phyloP scores from a whole-genome alignment of 2,329 filamentous ascomycete genomes.

The Sporothrix luriei region DNA sequence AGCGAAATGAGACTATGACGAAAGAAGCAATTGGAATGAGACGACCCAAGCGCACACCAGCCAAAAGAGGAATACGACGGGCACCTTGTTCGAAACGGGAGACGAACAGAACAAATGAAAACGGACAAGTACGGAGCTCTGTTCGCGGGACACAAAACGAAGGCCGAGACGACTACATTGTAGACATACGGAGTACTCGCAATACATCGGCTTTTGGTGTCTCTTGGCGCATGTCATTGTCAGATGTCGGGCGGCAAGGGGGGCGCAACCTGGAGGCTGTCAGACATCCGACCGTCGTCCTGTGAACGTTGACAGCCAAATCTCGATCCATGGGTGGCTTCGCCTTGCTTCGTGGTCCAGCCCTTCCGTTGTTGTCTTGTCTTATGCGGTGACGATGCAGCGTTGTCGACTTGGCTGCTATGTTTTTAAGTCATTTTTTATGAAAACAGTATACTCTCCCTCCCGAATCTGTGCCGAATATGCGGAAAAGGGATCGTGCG shows the following conservation, averaged over 20 bases:
- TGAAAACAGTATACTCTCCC: too few relatives aligned
- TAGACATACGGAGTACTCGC: too few relatives aligned
- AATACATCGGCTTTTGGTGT: too few relatives aligned
- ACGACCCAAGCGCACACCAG: background rate
- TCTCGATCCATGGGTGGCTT: background rate
- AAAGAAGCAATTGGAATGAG: background rate
- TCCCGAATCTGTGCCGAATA: background rate
- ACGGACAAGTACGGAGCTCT: too few relatives aligned
- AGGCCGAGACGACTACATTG: too few relatives aligned
- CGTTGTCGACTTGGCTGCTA: background rate
- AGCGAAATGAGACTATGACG: background rate
- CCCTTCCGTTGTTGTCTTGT: background rate
- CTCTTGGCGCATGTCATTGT: too few relatives aligned
- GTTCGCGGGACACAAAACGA: too few relatives aligned
- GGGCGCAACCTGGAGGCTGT: background rate
- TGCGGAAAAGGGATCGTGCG: background rate
- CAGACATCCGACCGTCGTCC: background rate
- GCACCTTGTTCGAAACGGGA: background rate
- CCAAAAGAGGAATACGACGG: constrained; percentile 13
- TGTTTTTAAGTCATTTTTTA: background rate
- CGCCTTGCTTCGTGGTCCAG: background rate
- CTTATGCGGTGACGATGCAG: constrained; percentile 14
- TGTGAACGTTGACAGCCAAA: background rate
- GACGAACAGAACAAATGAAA: background rate
- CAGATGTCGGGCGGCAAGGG: too few relatives aligned